Conservation (phyloP, 306 rosid genomes). For the Purshia tridentata region DNA sequence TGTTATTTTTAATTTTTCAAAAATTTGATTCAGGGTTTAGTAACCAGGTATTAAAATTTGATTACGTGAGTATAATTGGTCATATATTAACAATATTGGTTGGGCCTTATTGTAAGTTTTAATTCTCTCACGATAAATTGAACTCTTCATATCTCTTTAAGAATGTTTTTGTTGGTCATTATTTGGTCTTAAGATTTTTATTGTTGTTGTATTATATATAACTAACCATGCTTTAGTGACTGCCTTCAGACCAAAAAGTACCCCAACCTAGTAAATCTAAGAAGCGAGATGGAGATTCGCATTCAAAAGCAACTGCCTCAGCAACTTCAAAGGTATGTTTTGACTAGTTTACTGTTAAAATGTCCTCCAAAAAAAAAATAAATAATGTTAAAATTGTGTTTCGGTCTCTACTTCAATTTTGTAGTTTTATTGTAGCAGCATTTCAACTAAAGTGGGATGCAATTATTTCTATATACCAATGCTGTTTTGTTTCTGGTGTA, state of each 20-base stretch:
- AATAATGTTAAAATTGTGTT: background rate
- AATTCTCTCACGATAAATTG: background rate
- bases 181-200: background rate
- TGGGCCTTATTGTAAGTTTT: background rate
- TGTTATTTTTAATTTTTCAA: too few relatives aligned
- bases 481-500: conserved; percentile 18
- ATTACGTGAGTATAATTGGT: too few relatives aligned
- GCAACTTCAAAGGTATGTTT: conserved; percentile 48
- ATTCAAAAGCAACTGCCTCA: conserved; percentile 41
- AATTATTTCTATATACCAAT: conserved; percentile 1
- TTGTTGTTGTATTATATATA: conserved; percentile 11
- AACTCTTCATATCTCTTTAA: background rate
- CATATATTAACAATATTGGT: too few relatives aligned
- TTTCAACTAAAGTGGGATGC: background rate
- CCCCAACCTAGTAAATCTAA: conserved; percentile 36
- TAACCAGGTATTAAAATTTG: too few relatives aligned
- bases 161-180: background rate
- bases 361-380: background rate
- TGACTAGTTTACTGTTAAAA: background rate
- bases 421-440: background rate
- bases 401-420: background rate
- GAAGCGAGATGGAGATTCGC: conserved; percentile 41
- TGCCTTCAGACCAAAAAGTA: conserved; percentile 45
- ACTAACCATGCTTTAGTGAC: conserved; percentile 4
- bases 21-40: too few relatives aligned